Percentiles rank a stretch among this genome's conserved stretches.
Conservation (phyloP, 345 rosid species). For the Turnera subulata region DNA sequence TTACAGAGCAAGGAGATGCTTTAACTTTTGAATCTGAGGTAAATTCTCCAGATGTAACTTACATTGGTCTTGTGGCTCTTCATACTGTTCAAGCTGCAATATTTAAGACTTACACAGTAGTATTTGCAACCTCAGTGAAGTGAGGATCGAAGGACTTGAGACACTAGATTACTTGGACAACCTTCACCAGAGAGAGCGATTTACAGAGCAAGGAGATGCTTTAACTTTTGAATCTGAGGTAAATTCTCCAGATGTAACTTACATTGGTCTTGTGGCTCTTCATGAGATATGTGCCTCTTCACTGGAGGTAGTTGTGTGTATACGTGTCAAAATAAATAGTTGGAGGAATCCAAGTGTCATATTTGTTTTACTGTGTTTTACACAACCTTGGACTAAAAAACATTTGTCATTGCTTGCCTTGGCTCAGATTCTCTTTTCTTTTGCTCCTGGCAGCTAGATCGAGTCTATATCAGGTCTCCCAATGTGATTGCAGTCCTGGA, state of each 20-base stretch:
- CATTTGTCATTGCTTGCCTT: background rate
- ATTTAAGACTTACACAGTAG: constrained; percentile 58
- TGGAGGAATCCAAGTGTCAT: background rate
- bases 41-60: no score
- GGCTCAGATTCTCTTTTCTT: no score
- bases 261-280: background rate
- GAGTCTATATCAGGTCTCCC: constrained; percentile 68
- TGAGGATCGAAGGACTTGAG: no score
- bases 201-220: no score
- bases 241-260: constrained; percentile 5
- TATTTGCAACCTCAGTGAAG: constrained; percentile 86
- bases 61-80: no score
- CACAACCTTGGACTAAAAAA: background rate
- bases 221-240: constrained; percentile 98
- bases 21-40: no score
- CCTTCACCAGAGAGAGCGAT: no score
- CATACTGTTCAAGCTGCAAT: constrained; percentile 85
- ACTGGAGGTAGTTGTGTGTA: no score
- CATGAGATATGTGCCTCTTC: background rate
- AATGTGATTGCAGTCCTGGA: constrained; percentile 68
- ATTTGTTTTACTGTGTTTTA: background rate
- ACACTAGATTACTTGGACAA: no score
- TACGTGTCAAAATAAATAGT: no score
- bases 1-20: no score
- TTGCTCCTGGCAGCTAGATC: constrained; percentile 52